A percentile compares a stretch with the other conserved stretches of the same genome.
phyloP scores from a whole-genome alignment of 768 basidiomycete genomes.

The Suillus hirtellus region DNA sequence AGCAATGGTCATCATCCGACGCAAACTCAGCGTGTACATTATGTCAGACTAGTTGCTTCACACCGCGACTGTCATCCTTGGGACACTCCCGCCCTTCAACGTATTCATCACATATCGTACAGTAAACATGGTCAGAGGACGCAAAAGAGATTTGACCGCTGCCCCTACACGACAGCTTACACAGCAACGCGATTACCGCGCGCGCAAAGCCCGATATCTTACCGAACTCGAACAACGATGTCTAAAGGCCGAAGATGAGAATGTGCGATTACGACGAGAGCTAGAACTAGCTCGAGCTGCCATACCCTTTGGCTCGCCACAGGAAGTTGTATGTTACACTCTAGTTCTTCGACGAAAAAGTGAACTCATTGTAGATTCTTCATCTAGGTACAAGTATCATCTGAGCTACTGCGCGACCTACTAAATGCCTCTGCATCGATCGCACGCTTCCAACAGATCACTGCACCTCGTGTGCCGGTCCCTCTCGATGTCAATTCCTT shows the following conservation, averaged over 20 bases:
- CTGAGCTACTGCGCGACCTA: conserved; percentile 52
- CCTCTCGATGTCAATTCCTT: conserved; percentile 5
- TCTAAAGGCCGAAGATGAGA: conserved; percentile 56
- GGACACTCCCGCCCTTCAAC: too few relatives aligned
- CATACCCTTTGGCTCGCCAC: conserved; percentile 31
- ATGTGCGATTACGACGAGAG: conserved; percentile 48
- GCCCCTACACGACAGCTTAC: conserved; percentile 58
- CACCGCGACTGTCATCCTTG: too few relatives aligned
- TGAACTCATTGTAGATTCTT: conserved; percentile 12
- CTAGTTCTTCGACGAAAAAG: not conserved
- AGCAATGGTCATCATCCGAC: not conserved
- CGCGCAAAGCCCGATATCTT: conserved; percentile 57
- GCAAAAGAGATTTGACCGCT: conserved; percentile 64
- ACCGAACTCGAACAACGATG: conserved; percentile 57
- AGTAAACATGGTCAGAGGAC: conserved; percentile 57
- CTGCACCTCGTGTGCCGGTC: conserved; percentile 36
- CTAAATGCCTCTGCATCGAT: conserved; percentile 49
- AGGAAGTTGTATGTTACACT: conserved; percentile 29
- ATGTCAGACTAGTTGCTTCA: not conserved
- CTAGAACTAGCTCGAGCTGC: conserved; percentile 45
- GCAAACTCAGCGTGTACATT: not conserved
- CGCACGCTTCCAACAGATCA: conserved; percentile 51
- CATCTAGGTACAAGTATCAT: conserved; percentile 49
- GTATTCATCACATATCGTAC: not conserved
- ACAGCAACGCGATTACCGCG: conserved; percentile 67